Conservation (phyloP, 2,329 filamentous ascomycete species). For the Monilinia polystroma region DNA sequence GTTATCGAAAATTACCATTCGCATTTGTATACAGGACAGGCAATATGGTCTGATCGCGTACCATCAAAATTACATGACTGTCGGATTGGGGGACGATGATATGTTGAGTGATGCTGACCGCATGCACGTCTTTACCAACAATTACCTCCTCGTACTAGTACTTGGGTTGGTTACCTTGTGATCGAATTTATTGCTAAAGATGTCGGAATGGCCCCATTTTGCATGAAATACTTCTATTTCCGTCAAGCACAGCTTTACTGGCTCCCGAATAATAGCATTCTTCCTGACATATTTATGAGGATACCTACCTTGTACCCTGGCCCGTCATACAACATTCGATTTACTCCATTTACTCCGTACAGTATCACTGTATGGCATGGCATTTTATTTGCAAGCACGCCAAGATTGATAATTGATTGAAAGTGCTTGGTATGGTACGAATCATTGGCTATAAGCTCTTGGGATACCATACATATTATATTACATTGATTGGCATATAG, state of each 20-base stretch:
- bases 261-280: too few species aligned
- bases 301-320: background rate
- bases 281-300: too few species aligned
- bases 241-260: too few species aligned
- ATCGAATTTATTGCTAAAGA: background rate
- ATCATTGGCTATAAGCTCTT: too few species aligned
- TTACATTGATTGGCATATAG: too few species aligned
- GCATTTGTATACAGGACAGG: background rate
- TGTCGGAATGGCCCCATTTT: background rate
- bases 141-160: background rate
- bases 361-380: too few species aligned
- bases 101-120: background rate
- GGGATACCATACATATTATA: too few species aligned
- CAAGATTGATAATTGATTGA: too few species aligned
- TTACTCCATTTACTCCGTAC: background rate
- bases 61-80: background rate
- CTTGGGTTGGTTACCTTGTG: background rate
- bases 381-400: background rate
- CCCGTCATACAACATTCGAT: background rate
- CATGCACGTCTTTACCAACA: background rate
- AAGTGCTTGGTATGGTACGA: too few species aligned
- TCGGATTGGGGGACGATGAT: background rate
- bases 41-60: background rate
- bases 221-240: too few species aligned
- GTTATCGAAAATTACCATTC: too few species aligned